Percentiles rank a stretch among this genome's conserved stretches.
phyloP scores from a whole-genome alignment of 106 monocot species.

The Vanilla planifolia region DNA sequence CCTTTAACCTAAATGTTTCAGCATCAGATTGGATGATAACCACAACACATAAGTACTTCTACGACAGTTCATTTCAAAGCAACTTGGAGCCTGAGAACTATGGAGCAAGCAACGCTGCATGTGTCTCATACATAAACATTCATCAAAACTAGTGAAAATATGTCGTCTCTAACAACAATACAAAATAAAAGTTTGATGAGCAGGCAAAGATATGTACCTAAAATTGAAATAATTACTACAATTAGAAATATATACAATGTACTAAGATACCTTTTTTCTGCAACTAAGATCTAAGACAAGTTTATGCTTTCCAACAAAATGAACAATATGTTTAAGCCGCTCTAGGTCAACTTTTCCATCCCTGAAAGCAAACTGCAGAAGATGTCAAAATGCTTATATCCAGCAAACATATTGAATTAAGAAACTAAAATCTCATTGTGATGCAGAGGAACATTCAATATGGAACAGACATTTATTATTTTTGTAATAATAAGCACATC shows the following conservation, averaged over 20 bases:
- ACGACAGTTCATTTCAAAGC: too few relatives aligned
- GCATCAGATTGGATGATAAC: too few relatives aligned
- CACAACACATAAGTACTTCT: too few relatives aligned
- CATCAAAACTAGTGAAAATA: too few relatives aligned
- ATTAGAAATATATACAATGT: not conserved
- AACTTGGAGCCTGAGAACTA: too few relatives aligned
- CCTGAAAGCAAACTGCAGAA: slow-evolving; percentile 70
- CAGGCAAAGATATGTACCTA: not conserved
- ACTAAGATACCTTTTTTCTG: slow-evolving; percentile 66
- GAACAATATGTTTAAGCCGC: slow-evolving; percentile 46
- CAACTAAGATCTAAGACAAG: slow-evolving; percentile 94
- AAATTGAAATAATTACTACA: not conserved
- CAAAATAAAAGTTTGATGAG: not conserved
- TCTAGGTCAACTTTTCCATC: slow-evolving; percentile 75
- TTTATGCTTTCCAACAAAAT: slow-evolving; percentile 52
- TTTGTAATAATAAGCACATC: too few relatives aligned
- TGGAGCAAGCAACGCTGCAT: too few relatives aligned
- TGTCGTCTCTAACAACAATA: not conserved
- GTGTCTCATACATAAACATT: too few relatives aligned
- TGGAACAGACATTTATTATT: too few relatives aligned
- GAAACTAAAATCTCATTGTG: too few relatives aligned
- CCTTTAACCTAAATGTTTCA: too few relatives aligned
- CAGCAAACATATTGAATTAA: not conserved
- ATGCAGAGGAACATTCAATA: too few relatives aligned
- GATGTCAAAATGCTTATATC: not conserved